phyloP scores from a whole-genome alignment of 108 stramenopile genomes.

The Cyclotella sp. region DNA sequence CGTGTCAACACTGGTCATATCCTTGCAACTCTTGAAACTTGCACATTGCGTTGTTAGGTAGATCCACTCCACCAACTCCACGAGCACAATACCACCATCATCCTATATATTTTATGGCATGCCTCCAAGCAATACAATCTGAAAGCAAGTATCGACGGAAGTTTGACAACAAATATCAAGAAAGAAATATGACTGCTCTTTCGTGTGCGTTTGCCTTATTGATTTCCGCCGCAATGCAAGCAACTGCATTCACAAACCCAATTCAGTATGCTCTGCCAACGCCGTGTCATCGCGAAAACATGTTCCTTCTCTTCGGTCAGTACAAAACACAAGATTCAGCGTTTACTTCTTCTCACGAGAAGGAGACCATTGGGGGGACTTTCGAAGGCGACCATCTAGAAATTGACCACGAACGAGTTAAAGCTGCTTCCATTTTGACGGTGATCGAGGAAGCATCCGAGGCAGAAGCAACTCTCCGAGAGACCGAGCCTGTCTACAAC shows the following conservation, averaged over 20 bases:
- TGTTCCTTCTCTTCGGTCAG: background rate
- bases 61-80: no score
- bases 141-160: background rate
- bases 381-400: background rate
- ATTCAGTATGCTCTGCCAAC: background rate
- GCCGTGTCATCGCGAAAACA: background rate
- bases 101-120: no score
- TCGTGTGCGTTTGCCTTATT: background rate
- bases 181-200: background rate
- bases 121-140: no score
- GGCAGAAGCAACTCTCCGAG: background rate
- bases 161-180: background rate
- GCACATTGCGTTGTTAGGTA: no score
- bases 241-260: constrained; percentile 5
- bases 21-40: no score
- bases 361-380: background rate
- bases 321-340: background rate
- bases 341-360: background rate
- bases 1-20: no score
- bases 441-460: background rate
- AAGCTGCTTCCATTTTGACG: background rate
- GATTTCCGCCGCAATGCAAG: background rate
- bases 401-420: background rate
- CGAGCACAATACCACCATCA: no score
- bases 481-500: background rate